These are phyloP conservation scores for Neopestalotiopsis clavispora DNA, from an alignment of 2,329 filamentous ascomycete genomes.

Conservation along the genomic window DNA sequence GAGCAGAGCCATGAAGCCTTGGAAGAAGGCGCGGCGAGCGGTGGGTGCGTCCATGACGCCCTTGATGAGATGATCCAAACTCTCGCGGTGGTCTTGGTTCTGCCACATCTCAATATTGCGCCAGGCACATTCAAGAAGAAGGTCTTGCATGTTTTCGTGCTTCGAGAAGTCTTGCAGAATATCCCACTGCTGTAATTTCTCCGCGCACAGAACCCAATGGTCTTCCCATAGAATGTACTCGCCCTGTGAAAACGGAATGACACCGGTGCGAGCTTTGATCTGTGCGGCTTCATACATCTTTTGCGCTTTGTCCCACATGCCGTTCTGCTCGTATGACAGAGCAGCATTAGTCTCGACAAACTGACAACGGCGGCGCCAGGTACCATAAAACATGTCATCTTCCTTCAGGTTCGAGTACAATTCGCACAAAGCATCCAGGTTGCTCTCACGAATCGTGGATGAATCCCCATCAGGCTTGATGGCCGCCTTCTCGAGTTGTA, in stretches of 20 bases:
- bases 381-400: slow-evolving; percentile 96
- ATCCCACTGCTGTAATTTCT: slow-evolving; percentile 99
- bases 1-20: slow-evolving; percentile 95
- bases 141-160: slow-evolving; percentile 97
- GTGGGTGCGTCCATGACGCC: slow-evolving; percentile 97
- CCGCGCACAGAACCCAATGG: slow-evolving; percentile 96
- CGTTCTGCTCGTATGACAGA: slow-evolving; percentile 96
- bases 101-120: slow-evolving; percentile 95
- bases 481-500: slow-evolving; percentile 87
- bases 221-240: slow-evolving; percentile 99
- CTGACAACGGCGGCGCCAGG: slow-evolving; percentile 92
- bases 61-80: slow-evolving; percentile 91
- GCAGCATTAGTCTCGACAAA: slow-evolving; percentile 98
- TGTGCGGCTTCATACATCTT: slow-evolving; percentile 96
- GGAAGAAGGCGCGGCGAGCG: slow-evolving; percentile 92
- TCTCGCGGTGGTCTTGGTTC: slow-evolving; percentile 82
- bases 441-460: slow-evolving; percentile 85
- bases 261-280: slow-evolving; percentile 93
- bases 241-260: slow-evolving; percentile 93
- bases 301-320: slow-evolving; percentile 99
- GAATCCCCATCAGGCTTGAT: slow-evolving; percentile 87
- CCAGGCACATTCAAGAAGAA: slow-evolving; percentile 95
- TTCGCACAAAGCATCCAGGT: slow-evolving; percentile 92
- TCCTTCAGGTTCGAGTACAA: slow-evolving; percentile 90
- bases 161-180: slow-evolving; percentile 97